phyloP scores from a whole-genome alignment of 345 rosid genomes.

The Erysimum cheiranthoides region DNA sequence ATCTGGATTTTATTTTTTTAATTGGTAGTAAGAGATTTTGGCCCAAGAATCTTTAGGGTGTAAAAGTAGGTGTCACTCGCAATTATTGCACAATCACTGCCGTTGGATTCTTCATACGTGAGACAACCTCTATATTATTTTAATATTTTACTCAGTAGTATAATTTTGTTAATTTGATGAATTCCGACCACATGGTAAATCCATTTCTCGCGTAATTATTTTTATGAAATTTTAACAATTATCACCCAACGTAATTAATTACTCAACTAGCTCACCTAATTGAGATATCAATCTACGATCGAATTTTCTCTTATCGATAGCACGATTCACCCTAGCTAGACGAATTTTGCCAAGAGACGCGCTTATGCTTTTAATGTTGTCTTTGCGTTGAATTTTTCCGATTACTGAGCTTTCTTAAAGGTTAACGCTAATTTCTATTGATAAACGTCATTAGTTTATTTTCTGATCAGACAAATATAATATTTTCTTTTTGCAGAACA shows the following conservation, averaged over 20 bases:
- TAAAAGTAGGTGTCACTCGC: constrained; percentile 29
- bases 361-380: background rate
- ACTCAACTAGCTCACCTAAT: constrained; percentile 5
- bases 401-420: background rate
- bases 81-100: constrained; percentile 42
- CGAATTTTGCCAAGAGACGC: background rate
- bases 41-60: constrained; percentile 25
- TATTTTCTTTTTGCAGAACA: background rate
- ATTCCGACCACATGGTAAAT: constrained; percentile 2
- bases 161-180: constrained; percentile 14
- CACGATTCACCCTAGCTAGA: background rate
- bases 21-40: constrained; percentile 1
- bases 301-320: background rate
- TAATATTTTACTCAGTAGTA: too few relatives aligned
- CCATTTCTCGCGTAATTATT: background rate
- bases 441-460: background rate
- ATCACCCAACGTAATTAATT: constrained; percentile 21
- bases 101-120: constrained; percentile 35
- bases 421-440: background rate
- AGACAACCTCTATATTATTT: constrained; percentile 2
- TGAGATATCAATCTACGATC: background rate
- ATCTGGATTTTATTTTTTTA: background rate
- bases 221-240: background rate
- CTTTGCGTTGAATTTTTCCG: background rate
- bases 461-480: background rate